These are phyloP conservation scores for Gossypium anomalum DNA, from an alignment of 345 rosid species.

Conservation along the genomic window DNA sequence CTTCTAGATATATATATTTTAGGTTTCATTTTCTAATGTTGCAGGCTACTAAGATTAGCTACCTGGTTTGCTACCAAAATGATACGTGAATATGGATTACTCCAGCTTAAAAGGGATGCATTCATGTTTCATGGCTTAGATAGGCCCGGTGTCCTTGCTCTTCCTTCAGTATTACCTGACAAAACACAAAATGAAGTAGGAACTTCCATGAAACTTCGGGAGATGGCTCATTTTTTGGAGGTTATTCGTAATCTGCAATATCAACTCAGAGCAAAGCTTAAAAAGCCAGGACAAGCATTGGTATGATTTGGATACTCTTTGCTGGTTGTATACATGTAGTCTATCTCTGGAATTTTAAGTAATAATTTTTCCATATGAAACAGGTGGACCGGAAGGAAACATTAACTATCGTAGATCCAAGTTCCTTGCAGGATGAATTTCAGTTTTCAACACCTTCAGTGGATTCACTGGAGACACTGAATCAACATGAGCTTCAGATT, in stretches of 20 bases:
- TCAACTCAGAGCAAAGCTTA: conserved; percentile 57
- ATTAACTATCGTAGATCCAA: conserved; percentile 36
- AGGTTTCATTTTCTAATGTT: conserved; percentile 25
- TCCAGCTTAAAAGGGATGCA: conserved; percentile 51
- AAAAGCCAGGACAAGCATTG: conserved; percentile 63
- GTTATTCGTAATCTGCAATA: conserved; percentile 68
- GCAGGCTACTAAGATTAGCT: conserved; percentile 81
- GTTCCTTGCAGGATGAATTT: conserved; percentile 45
- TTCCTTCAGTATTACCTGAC: conserved; percentile 45
- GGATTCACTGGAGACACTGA: conserved; percentile 38
- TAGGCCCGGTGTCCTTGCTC: conserved; percentile 38
- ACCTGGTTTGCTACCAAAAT: conserved; percentile 77
- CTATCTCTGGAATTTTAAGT: conserved; percentile 21
- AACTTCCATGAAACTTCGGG: conserved; percentile 52
- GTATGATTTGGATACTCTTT: conserved; percentile 30
- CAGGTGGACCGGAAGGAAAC: conserved; percentile 54
- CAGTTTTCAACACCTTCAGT: conserved; percentile 44
- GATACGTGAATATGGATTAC: conserved; percentile 66
- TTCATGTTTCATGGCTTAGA: conserved; percentile 31
- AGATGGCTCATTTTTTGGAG: conserved; percentile 84
- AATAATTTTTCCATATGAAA: conserved; percentile 20
- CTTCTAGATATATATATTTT: not conserved
- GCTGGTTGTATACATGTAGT: conserved; percentile 18
- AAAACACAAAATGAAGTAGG: conserved; percentile 33
- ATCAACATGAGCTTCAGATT: conserved; percentile 30